Evolutionary conservation across 2,329 filamentous ascomycete genomes (phyloP), one percentile per base, ranked within the genome.

Genomic region (Botryosphaeria agaves): DNA sequence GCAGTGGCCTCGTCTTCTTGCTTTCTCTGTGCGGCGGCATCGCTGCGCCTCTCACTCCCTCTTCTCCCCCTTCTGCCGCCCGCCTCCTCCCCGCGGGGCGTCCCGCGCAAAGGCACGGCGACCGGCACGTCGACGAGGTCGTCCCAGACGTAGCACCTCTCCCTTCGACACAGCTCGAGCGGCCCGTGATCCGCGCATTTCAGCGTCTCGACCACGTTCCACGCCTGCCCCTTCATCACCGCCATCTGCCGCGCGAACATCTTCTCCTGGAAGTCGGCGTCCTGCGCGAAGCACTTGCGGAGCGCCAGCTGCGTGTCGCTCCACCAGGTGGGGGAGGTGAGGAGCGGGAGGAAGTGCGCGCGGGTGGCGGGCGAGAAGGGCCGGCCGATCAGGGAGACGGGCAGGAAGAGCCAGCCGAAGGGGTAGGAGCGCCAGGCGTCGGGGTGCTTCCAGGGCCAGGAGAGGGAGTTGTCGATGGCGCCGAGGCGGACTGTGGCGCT

Each of bases 171-270:
- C 31, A 98, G 69, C 55, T 95, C 89, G 12, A 98, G 62, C 0
- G 89, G 89, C 0, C 89, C 89, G 47, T 95, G 87, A 46, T 95
- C 89, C 1, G 72, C 64, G 12, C 80, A 80, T 52, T 98, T 98
- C 36, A 98, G 66, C 1, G 89, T 94, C 58, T 98, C 89, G 4
- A 98, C 89, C 0, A 98, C 89, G 49, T 98, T 98, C 84, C 89
- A 98, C 1, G 89, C 89, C 50, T 98, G 89, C 7, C 89, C 89
- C 56, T 98, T 98, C 83, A 98, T 93, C 35, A 98, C 89, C 1
- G 89, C 87, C 37, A 98, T 91, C 48, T 98, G 89, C 41, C 82
- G 75, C n/a, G 83, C 83, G 56, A 93, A 98, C 89, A 98, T 98
- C 55, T 82, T 78, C 57, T 98, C 89, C 51, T 95, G 83, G 53